These are phyloP conservation scores for Didymella lethalis DNA, from an alignment of 2,329 filamentous ascomycete genomes.

Conservation along the genomic window DNA sequence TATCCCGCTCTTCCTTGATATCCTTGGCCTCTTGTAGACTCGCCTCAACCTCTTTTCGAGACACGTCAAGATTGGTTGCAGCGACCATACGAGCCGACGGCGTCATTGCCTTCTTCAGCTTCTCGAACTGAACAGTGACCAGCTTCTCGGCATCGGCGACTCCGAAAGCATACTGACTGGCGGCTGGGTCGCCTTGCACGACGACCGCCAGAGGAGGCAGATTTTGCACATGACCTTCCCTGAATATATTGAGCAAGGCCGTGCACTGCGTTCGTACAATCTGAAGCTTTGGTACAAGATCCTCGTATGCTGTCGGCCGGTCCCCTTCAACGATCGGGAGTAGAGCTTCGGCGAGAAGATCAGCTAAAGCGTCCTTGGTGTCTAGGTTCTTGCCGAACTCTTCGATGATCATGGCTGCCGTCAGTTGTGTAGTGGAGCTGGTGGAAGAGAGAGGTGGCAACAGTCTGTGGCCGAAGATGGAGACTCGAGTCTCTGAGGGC, in stretches of 20 bases:
- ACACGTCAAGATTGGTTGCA: slow-evolving; percentile 78
- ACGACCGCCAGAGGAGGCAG: slow-evolving; percentile 86
- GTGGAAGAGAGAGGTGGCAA: slow-evolving; percentile 73
- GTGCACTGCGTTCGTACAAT: slow-evolving; percentile 91
- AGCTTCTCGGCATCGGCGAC: slow-evolving; percentile 88
- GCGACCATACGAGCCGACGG: slow-evolving; percentile 88
- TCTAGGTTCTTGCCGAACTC: slow-evolving; percentile 74
- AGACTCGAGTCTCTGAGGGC: slow-evolving; percentile 66
- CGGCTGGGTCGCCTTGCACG: slow-evolving; percentile 90
- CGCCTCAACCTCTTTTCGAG: slow-evolving; percentile 71
- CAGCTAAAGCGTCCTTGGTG: slow-evolving; percentile 58
- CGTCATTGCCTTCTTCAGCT: slow-evolving; percentile 85
- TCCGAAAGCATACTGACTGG: slow-evolving; percentile 91
- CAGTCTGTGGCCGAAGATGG: slow-evolving; percentile 71
- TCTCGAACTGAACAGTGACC: slow-evolving; percentile 83
- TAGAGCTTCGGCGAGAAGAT: slow-evolving; percentile 70
- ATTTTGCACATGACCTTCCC: slow-evolving; percentile 67
- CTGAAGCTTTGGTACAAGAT: slow-evolving; percentile 88
- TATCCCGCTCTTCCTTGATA: slow-evolving; percentile 82
- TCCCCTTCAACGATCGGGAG: slow-evolving; percentile 81
- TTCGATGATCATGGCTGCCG: slow-evolving; percentile 83
- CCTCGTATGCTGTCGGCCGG: slow-evolving; percentile 82
- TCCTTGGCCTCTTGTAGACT: slow-evolving; percentile 81
- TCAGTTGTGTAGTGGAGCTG: slow-evolving; percentile 85
- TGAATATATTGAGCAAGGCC: slow-evolving; percentile 87